Conservation (phyloP, 176 grass and related monocot genomes). For the Stipa capillata region DNA sequence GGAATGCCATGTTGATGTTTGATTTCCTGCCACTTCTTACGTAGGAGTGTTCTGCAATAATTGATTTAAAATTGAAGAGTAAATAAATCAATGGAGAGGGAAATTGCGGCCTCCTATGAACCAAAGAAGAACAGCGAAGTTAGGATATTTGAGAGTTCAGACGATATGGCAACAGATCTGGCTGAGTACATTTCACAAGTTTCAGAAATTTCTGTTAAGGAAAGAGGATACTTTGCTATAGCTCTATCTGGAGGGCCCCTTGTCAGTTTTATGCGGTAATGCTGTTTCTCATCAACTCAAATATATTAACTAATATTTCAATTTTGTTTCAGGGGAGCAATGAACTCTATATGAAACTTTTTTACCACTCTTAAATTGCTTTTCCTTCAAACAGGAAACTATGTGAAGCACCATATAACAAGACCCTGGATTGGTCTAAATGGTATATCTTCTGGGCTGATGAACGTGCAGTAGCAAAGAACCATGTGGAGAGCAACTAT, state of each 20-base stretch:
- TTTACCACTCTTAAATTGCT: background rate
- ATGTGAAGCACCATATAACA: conserved; percentile 75
- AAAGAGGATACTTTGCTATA: conserved; percentile 65
- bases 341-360: background rate
- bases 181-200: conserved; percentile 66
- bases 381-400: conserved; percentile 55
- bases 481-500: conserved; percentile 86
- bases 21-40: conserved; percentile 17
- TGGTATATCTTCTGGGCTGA: conserved; percentile 94
- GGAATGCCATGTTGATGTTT: background rate
- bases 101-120: conserved; percentile 37
- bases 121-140: conserved; percentile 44
- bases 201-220: conserved; percentile 70
- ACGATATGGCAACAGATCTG: conserved; percentile 57
- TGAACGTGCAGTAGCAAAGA: conserved; percentile 87
- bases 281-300: background rate
- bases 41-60: conserved; percentile 25
- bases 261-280: conserved; percentile 50
- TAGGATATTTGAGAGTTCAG: conserved; percentile 58
- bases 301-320: background rate
- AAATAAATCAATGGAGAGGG: conserved; percentile 14
- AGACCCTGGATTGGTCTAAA: conserved; percentile 92
- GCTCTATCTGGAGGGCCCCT: conserved; percentile 57
- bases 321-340: background rate
- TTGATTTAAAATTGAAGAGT: conserved; percentile 3